Percentiles rank a stretch among this genome's conserved stretches.
Conservation (phyloP, 2,329 filamentous ascomycete genomes). For the Phialophora macrospora region DNA sequence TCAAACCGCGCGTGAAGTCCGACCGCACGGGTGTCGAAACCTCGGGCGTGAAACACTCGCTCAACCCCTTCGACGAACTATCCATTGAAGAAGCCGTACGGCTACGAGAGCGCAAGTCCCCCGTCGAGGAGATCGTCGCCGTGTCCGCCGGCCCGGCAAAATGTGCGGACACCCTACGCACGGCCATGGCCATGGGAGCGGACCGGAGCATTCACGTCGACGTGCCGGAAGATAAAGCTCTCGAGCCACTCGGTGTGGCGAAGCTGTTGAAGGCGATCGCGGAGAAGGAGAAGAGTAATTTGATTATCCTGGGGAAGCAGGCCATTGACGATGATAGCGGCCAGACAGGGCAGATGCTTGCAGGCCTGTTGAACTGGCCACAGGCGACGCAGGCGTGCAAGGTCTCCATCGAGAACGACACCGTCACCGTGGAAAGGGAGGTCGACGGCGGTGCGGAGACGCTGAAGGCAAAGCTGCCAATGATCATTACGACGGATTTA, state of each 20-base stretch:
- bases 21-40: conserved; percentile 87
- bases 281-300: conserved; percentile 81
- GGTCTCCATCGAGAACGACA: conserved; percentile 72
- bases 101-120: conserved; percentile 82
- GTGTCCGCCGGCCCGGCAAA: conserved; percentile 88
- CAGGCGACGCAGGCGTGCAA: conserved; percentile 93
- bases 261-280: conserved; percentile 84
- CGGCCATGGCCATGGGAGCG: conserved; percentile 98
- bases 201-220: conserved; percentile 91
- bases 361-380: conserved; percentile 85
- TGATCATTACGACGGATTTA: conserved; percentile 95
- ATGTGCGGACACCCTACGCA: conserved; percentile 84
- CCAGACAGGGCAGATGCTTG: conserved; percentile 98
- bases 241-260: conserved; percentile 89
- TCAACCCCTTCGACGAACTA: conserved; percentile 99
- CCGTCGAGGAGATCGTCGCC: conserved; percentile 89
- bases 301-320: conserved; percentile 96
- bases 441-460: conserved; percentile 96
- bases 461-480: conserved; percentile 79
- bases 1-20: conserved; percentile 73
- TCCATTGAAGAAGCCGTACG: conserved; percentile 95
- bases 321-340: conserved; percentile 95
- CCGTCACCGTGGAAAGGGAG: conserved; percentile 81
- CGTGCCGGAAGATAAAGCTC: conserved; percentile 67
- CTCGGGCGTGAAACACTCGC: conserved; percentile 90